Evolutionary conservation across 176 grass and related monocot genomes (phyloP).

Genomic region (Cocos nucifera): DNA sequence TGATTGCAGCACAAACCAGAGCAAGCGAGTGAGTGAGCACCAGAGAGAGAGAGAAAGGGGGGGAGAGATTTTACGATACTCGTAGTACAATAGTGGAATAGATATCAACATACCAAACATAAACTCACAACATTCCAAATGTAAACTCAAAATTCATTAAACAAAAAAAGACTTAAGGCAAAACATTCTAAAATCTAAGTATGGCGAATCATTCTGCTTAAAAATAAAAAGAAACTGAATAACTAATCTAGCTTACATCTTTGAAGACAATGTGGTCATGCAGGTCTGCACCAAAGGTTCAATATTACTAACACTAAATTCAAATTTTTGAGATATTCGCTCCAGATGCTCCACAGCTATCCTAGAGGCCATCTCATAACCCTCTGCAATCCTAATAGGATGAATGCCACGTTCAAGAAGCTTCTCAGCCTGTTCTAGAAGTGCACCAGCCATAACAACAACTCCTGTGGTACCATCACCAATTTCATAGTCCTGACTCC

Average conservation of each 20-base stretch:
- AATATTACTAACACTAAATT: slow-evolving; percentile 50
- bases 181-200: too few relatives aligned
- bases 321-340: slow-evolving; percentile 52
- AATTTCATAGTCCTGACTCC: slow-evolving; percentile 85
- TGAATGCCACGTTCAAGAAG: slow-evolving; percentile 75
- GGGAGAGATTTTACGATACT: too few relatives aligned
- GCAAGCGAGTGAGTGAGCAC: too few relatives aligned
- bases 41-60: too few relatives aligned
- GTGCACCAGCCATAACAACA: slow-evolving; percentile 68
- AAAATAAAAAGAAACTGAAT: not conserved
- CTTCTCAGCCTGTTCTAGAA: slow-evolving; percentile 84
- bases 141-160: too few relatives aligned
- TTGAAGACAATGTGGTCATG: slow-evolving; percentile 88
- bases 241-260: slow-evolving; percentile 48
- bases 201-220: too few relatives aligned
- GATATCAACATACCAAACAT: too few relatives aligned
- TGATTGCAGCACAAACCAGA: too few relatives aligned
- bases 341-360: slow-evolving; percentile 74
- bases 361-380: slow-evolving; percentile 93
- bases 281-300: slow-evolving; percentile 67
- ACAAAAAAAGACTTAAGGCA: too few relatives aligned
- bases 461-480: slow-evolving; percentile 86
- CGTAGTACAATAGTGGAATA: too few relatives aligned
- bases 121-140: too few relatives aligned
- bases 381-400: slow-evolving; percentile 63